Evolutionary conservation across 352 stramenopile genomes (phyloP).

Genomic region (Phytophthora meadii): DNA sequence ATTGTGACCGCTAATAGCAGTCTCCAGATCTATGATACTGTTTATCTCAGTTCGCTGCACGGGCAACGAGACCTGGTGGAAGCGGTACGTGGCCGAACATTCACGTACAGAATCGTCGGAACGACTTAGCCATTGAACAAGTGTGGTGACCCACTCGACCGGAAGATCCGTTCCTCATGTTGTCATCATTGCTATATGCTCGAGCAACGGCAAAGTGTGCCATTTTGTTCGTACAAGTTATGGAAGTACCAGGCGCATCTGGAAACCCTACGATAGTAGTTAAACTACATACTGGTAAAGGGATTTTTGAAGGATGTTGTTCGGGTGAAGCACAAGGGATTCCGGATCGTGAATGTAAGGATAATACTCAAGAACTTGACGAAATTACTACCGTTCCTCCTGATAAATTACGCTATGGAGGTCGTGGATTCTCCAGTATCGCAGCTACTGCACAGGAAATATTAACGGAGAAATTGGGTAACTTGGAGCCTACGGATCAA

Average conservation of each 20-base stretch:
- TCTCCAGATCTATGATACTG: too few relatives aligned
- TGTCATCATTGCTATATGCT: slow-evolving; percentile 67
- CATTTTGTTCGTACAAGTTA: slow-evolving; percentile 72
- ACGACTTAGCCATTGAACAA: too few relatives aligned
- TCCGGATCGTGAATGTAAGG: slow-evolving; percentile 34
- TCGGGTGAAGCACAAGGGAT: slow-evolving; percentile 43
- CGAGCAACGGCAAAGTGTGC: slow-evolving; percentile 68
- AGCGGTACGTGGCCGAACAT: slow-evolving; percentile 75
- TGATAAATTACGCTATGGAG: slow-evolving; percentile 47
- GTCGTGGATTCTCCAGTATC: slow-evolving; percentile 48
- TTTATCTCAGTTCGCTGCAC: too few relatives aligned
- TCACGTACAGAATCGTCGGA: slow-evolving; percentile 64
- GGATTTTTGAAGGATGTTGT: slow-evolving; percentile 65
- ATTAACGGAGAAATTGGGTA: too few relatives aligned
- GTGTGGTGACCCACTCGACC: too few relatives aligned
- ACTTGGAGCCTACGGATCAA: slow-evolving; percentile 61
- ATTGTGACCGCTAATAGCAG: too few relatives aligned
- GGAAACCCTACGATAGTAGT: slow-evolving; percentile 57
- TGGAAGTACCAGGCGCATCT: slow-evolving; percentile 52
- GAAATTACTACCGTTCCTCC: slow-evolving; percentile 24
- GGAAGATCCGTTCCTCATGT: slow-evolving; percentile 72
- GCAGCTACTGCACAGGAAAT: too few relatives aligned
- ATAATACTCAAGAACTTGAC: slow-evolving; percentile 4
- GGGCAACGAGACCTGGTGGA: slow-evolving; percentile 80
- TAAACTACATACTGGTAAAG: slow-evolving; percentile 71